Evolutionary conservation across 495 filamentous ascomycete genomes (phyloP), one percentile per base, ranked within the genome.

Genomic region (Aspergillus mulundensis): DNA sequence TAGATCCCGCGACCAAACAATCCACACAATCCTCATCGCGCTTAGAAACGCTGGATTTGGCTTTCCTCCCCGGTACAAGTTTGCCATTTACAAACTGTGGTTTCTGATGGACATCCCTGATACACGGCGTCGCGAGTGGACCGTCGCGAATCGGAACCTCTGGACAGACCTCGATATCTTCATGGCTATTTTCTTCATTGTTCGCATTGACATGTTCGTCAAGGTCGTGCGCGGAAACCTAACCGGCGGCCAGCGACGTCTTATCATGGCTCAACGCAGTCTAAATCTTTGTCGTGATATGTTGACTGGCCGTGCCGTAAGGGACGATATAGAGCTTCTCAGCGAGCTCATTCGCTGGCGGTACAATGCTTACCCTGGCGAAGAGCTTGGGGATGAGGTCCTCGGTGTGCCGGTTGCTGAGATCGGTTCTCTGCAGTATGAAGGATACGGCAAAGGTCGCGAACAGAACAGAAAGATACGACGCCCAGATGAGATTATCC

Each of bases 161-260:
- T 86, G 81, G 74, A 68, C 66, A 2, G 67, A 81, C 54, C 53
- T 61, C 2, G 84, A 87, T 57, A 51, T 89, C 5, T 79, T 80
- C 61, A 67, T 75, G 38, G 70, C 74, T 6, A 74, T 77, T 7
- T 55, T 80, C 38, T 85, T 88, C 69, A 66, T 87, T 56, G 54
- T 85, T 60, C 87, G 87, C 66, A 70, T 89, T 11, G 74, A 83
- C 57, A 76, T 87, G 74, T 72, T 65, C 39, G 79, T 87, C 20
- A 80, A 75, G 16, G 77, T 73, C 30, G 70, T 82, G 60, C 82
- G 81, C 1, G 52, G 74, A 14, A 70, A 64, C 32, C 75, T 72
- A 7, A 66, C 66, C 14, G 67, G 61, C 6, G 64, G 53, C 3
- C 59, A 88, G 38, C 68, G 80, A 21, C 67, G 77, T 20, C 61